Percentiles rank a stretch among this genome's conserved stretches.
phyloP scores from a whole-genome alignment of 371 early-diverging fungal species.

The Rhizopus sp. region DNA sequence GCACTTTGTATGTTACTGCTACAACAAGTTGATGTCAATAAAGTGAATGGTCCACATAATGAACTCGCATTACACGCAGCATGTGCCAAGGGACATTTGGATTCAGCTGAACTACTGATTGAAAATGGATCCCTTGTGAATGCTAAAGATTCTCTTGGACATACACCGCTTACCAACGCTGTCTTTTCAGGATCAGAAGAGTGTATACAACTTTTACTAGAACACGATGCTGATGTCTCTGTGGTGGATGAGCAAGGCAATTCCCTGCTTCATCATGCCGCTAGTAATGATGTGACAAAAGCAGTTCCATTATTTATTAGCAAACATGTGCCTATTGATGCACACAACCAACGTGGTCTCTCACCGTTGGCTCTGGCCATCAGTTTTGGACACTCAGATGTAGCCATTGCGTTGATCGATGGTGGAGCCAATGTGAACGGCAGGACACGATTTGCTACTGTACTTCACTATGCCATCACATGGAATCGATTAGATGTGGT shows the following conservation, averaged over 20 bases:
- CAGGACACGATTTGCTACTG: constrained; percentile 29
- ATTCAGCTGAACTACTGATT: constrained; percentile 46
- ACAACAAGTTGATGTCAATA: constrained; percentile 40
- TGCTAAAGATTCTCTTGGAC: constrained; percentile 65
- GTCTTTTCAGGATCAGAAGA: constrained; percentile 33
- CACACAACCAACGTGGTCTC: constrained; percentile 34
- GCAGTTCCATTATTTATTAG: constrained; percentile 28
- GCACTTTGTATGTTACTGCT: constrained; percentile 45
- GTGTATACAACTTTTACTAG: constrained; percentile 37
- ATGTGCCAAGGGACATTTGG: constrained; percentile 31
- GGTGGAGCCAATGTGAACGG: constrained; percentile 43
- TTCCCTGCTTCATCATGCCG: constrained; percentile 57
- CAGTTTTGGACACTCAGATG: constrained; percentile 33
- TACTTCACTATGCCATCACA: constrained; percentile 47
- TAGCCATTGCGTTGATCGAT: constrained; percentile 25
- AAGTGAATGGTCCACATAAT: constrained; percentile 42
- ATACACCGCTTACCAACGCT: constrained; percentile 57
- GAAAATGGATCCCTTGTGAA: constrained; percentile 51
- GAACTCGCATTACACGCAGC: constrained; percentile 50
- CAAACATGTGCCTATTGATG: constrained; percentile 27
- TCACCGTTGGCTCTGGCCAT: constrained; percentile 50
- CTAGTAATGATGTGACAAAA: constrained; percentile 29
- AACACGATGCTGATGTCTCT: constrained; percentile 35
- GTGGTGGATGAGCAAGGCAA: constrained; percentile 67
- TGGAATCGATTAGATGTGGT: constrained; percentile 51